These are phyloP conservation scores for Leccinellum luteum DNA, from an alignment of 768 basidiomycete species.

Conservation along the genomic window DNA sequence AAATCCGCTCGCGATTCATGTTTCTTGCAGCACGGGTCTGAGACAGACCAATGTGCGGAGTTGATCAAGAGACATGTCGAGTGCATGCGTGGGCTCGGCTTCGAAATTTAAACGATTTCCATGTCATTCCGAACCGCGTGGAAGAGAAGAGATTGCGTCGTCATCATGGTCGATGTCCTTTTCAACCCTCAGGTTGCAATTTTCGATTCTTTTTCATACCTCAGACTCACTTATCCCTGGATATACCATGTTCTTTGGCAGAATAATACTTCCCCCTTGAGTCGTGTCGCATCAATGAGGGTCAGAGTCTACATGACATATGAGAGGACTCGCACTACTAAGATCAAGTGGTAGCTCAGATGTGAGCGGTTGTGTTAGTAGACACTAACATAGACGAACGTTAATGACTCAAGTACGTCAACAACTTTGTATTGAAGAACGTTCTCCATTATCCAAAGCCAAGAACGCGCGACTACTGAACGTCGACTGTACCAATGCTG, in stretches of 20 bases:
- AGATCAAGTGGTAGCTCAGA: no score
- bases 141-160: background rate
- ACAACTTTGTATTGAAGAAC: no score
- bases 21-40: slow-evolving; percentile 70
- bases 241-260: background rate
- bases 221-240: background rate
- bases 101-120: slow-evolving; percentile 56
- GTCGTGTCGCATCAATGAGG: background rate
- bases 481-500: no score
- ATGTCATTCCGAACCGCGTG: background rate
- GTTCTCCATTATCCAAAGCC: no score
- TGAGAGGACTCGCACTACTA: no score
- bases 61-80: slow-evolving; percentile 77
- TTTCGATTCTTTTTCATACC: background rate
- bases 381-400: no score
- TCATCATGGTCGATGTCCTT: background rate
- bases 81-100: slow-evolving; percentile 91
- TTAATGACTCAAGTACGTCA: no score
- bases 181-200: background rate
- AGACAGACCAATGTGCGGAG: slow-evolving; percentile 76
- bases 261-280: background rate
- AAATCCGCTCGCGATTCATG: slow-evolving; percentile 93
- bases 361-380: no score
- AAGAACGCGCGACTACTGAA: no score
- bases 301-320: no score